Evolutionary conservation across 73 alveolate genomes (phyloP).

Genomic region (Tetrahymena borealis): DNA sequence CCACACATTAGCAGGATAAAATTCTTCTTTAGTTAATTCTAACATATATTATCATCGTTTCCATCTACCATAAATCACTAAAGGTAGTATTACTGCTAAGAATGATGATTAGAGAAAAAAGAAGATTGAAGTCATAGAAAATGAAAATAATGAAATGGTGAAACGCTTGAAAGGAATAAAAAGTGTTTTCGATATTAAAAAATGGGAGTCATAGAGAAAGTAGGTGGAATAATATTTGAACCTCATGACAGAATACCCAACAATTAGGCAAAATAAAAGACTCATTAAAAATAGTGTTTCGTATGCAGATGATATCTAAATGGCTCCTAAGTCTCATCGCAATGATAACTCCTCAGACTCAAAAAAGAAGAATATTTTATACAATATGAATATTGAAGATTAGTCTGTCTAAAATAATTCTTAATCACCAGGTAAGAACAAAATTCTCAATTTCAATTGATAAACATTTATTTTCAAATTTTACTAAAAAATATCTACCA

Average conservation of each 20-base stretch:
- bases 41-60: neutral
- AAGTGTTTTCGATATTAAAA: neutral
- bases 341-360: no score
- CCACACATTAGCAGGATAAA: neutral
- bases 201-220: neutral
- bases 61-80: neutral
- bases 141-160: neutral
- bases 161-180: neutral
- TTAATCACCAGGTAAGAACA: no score
- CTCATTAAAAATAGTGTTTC: neutral
- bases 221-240: neutral
- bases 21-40: neutral
- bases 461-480: no score
- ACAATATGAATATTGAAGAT: no score
- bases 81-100: neutral
- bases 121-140: neutral
- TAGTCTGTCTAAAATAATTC: no score
- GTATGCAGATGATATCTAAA: neutral
- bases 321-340: no score
- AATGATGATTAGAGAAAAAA: neutral
- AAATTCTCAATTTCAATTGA: no score
- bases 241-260: neutral
- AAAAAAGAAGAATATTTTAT: no score
- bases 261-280: neutral
- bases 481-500: no score